Percentiles rank a stretch among this genome's conserved stretches.
These are phyloP conservation scores for Terfezia boudieri DNA, from an alignment of 495 filamentous ascomycete genomes.

Conservation along the genomic window DNA sequence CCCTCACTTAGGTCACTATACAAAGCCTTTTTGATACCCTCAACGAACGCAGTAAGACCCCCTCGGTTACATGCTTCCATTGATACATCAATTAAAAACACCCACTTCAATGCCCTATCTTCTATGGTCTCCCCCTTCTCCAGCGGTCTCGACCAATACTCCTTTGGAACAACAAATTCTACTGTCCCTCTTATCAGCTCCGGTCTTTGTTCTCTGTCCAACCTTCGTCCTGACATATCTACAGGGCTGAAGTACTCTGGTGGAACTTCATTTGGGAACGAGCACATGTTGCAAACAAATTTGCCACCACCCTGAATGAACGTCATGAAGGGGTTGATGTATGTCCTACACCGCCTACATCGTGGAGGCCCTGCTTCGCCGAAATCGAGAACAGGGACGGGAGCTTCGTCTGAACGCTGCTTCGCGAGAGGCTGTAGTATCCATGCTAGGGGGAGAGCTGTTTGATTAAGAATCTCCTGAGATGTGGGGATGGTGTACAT, in stretches of 20 bases:
- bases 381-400: constrained; percentile 86
- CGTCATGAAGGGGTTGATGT: constrained; percentile 98
- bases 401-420: constrained; percentile 60
- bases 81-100: constrained; percentile 84
- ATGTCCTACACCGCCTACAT: constrained; percentile 81
- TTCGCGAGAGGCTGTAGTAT: constrained; percentile 74
- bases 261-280: constrained; percentile 84
- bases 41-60: constrained; percentile 76
- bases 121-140: constrained; percentile 36
- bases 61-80: constrained; percentile 75
- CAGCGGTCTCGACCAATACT: constrained; percentile 85
- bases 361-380: constrained; percentile 77
- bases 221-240: constrained; percentile 63
- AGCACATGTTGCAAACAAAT: constrained; percentile 97
- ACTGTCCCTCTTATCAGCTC: constrained; percentile 81
- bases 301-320: constrained; percentile 87
- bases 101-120: constrained; percentile 38
- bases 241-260: constrained; percentile 83
- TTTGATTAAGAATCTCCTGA: constrained; percentile 54
- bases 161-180: constrained; percentile 89
- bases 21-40: constrained; percentile 63
- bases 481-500: constrained; percentile 78
- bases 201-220: constrained; percentile 73
- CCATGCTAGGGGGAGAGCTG: constrained; percentile 66
- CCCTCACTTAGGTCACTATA: constrained; percentile 36